Evolutionary conservation across 805 yeast genomes (phyloP).

Genomic region (Kregervanrija fluxuum): DNA sequence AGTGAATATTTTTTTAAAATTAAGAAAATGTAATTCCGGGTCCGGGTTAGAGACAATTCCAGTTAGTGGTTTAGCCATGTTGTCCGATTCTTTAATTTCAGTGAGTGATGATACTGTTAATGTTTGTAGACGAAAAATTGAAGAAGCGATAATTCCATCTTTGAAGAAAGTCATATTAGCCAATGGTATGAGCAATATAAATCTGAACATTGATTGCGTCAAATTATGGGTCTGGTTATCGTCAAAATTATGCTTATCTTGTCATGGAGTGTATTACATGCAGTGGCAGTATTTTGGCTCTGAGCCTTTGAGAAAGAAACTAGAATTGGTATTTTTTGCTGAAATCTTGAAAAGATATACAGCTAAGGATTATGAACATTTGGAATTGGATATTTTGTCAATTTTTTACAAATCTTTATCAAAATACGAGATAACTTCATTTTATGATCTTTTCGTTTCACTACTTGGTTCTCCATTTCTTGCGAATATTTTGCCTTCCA

Average conservation of each 20-base stretch:
- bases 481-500: no score
- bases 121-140: slow-evolving; percentile 2
- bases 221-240: slow-evolving; percentile 17
- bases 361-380: slow-evolving; percentile 1
- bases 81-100: no score
- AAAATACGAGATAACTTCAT: no score
- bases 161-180: slow-evolving; percentile 15
- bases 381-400: neutral
- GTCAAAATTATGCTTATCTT: slow-evolving; percentile 7
- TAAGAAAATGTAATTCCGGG: slow-evolving; percentile 8
- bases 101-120: no score
- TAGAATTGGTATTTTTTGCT: slow-evolving; percentile 20
- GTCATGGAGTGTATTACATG: slow-evolving; percentile 18
- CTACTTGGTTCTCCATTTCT: no score
- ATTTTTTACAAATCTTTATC: slow-evolving; percentile 8
- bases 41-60: slow-evolving; percentile 5
- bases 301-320: slow-evolving; percentile 8
- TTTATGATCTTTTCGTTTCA: no score
- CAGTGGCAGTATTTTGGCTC: slow-evolving; percentile 26
- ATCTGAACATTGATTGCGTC: slow-evolving; percentile 12
- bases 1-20: slow-evolving; percentile 6
- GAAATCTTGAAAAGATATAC: slow-evolving; percentile 14
- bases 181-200: slow-evolving; percentile 6
- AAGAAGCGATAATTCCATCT: slow-evolving; percentile 11
- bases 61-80: no score